A percentile compares a stretch with the other conserved stretches of the same genome.
Conservation (phyloP, 257 asterid genomes). For the Leptodermis oblonga region DNA sequence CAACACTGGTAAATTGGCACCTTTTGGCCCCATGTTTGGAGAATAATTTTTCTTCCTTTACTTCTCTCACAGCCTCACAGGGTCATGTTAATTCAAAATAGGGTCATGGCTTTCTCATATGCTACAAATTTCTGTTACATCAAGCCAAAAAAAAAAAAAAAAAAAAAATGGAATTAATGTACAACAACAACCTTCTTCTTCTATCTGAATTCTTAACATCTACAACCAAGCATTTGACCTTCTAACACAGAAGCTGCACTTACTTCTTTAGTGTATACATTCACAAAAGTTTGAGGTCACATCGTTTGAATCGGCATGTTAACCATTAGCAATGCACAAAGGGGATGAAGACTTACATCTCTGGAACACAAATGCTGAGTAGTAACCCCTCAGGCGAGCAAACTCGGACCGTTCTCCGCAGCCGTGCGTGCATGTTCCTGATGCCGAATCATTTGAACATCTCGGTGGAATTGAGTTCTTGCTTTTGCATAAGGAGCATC, state of each 20-base stretch:
- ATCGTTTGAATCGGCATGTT: not conserved
- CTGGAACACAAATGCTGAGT: not conserved
- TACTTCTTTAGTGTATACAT: not conserved
- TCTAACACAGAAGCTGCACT: not conserved
- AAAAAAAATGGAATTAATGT: not conserved
- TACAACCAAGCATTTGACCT: constrained; percentile 7
- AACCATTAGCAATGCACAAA: constrained; percentile 8
- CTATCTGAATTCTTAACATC: too few relatives aligned
- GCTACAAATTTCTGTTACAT: not conserved
- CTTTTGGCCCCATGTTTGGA: too few relatives aligned
- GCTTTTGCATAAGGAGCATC: constrained; percentile 95
- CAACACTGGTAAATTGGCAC: too few relatives aligned
- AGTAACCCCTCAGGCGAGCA: constrained; percentile 28
- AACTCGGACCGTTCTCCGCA: constrained; percentile 67
- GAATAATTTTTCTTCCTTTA: too few relatives aligned
- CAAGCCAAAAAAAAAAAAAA: not conserved
- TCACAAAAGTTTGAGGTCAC: constrained; percentile 4
- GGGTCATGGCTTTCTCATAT: too few relatives aligned
- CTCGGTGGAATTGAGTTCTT: constrained; percentile 67
- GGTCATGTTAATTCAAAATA: too few relatives aligned
- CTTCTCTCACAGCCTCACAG: too few relatives aligned
- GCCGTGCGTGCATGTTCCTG: constrained; percentile 72
- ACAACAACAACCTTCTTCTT: too few relatives aligned
- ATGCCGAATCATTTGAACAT: constrained; percentile 75
- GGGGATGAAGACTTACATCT: not conserved